Base-by-base conservation (phyloP, 768 basidiomycete genomes). In the Heimioporus sp. region DNA sequence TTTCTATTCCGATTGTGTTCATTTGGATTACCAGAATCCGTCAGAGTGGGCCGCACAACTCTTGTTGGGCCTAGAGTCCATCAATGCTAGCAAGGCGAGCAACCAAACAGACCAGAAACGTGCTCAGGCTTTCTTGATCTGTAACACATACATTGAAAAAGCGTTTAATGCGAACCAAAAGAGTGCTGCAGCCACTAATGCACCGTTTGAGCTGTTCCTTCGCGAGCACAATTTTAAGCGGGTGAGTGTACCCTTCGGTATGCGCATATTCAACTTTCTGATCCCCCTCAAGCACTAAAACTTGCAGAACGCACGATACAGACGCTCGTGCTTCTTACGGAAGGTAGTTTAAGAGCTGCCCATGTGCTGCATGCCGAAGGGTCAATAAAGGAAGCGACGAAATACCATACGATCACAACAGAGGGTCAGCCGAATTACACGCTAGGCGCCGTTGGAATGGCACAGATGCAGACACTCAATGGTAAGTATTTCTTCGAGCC, bases 301-400 rank as follows among this genome's bases (percentile, higher is more conserved):
- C 75, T 98, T 17, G 94, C 93, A 20, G 97, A 98, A 62, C 82
- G 94, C 46, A 88, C 94, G 0, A 85, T 98, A 37, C 94, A 98
- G 65, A 92, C 90, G 0, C 75, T 92, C 31, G 79, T 89, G 0
- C 74, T 96, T 15, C 77, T 95, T 28, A 87, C 90, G 1, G 95
- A 97, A 60, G 88, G 93, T 3, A 90, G 93, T 62, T 71, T 95
- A 15, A 80, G 88, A 31, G 85, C 94, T 13, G 96, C 86, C 2
- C 82, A 92, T 15, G 85, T 90, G 3, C 78, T 84, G 13, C 92
- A 95, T 59, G 82, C 83, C 2, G 81, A 88, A 60, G 88, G 86
- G 1, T 75, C 75, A 2, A 60, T 77, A n/a, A 62, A 66, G 7
- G 83, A 86, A 40, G 92, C 92, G 2, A 80, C 78, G 21, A 81